Evolutionary conservation across 2,329 filamentous ascomycete species (phyloP), one percentile per base, ranked within the genome.

Genomic region (Sclerotinia spermophila): DNA sequence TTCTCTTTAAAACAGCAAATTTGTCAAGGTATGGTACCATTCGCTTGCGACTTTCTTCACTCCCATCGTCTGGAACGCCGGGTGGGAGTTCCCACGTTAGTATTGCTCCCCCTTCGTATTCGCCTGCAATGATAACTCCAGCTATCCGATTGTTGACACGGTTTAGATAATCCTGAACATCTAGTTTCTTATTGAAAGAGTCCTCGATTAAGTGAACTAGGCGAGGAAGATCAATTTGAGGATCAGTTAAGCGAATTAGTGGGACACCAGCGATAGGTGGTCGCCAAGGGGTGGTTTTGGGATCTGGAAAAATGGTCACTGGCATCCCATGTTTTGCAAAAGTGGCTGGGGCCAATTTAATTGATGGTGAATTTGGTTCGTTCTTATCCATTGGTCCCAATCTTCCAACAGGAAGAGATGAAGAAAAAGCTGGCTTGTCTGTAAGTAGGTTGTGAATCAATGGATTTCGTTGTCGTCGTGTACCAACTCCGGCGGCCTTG

Each of bases 11-110:
- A 0, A 99, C 96, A 0, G 96, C 96, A 79, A 99, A 98, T 80
- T 99, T 99, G 81, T 99, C 96, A 42, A 99, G 86, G 79, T 99
- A 99, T 0, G 96, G 96, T 0, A 99, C 92, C 75, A 93, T 86
- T 15, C 92, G 86, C 1, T 85, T 85, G 48, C 82, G 78, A 64
- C 85, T 84, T 27, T 83, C 81, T 70, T 86, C 71, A 80, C 86
- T 78, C 77, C 84, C 80, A 67, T 88, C 84, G 66, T 88, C 85
- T 59, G 83, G 81, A 30, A 88, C 81, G 0, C 84, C 87, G 0
- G 83, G 86, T 0, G 94, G 93, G 44, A 85, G 85, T 82, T 99
- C 96, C 96, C 96, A 99, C 0, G 96, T 99, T 30, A 98, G 83
- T 59, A 99, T 91, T 2, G 96, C 96, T 1, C 93, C 94, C 67